Percentiles rank a stretch among this genome's conserved stretches.
These are phyloP conservation scores for Aspergillus thermomutatus DNA, from an alignment of 2,329 filamentous ascomycete genomes.

Conservation along the genomic window DNA sequence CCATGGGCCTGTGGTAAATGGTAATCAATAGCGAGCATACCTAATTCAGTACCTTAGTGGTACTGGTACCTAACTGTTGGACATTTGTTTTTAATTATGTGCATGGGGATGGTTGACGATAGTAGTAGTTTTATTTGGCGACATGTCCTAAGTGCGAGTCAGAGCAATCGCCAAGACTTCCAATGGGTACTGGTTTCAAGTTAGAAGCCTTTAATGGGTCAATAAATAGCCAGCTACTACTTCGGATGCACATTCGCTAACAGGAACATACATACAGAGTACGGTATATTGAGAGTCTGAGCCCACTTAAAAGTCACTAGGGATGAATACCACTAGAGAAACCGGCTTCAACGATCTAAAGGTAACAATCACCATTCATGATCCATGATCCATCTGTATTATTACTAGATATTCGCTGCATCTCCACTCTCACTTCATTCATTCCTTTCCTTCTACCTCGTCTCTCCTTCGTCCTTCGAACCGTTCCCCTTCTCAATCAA, in stretches of 20 bases:
- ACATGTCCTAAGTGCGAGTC: too few species aligned
- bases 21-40: background rate
- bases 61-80: too few species aligned
- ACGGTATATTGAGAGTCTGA: background rate
- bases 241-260: background rate
- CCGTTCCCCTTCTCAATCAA: background rate
- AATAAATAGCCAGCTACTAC: background rate
- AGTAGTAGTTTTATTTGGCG: too few species aligned
- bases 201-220: background rate
- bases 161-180: background rate
- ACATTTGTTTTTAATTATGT: background rate
- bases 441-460: conserved; percentile 8
- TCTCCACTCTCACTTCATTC: conserved; percentile 19
- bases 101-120: too few species aligned
- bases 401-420: conserved; percentile 10
- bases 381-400: background rate
- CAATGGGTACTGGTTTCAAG: background rate
- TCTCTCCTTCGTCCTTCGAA: conserved; percentile 9
- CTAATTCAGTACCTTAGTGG: background rate
- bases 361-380: too few species aligned
- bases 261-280: background rate
- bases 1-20: background rate
- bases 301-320: background rate
- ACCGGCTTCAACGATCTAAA: background rate
- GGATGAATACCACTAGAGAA: background rate